A percentile compares a stretch with the other conserved stretches of the same genome.
Conservation (phyloP, 495 filamentous ascomycete species). For the Tricharina praecox region DNA sequence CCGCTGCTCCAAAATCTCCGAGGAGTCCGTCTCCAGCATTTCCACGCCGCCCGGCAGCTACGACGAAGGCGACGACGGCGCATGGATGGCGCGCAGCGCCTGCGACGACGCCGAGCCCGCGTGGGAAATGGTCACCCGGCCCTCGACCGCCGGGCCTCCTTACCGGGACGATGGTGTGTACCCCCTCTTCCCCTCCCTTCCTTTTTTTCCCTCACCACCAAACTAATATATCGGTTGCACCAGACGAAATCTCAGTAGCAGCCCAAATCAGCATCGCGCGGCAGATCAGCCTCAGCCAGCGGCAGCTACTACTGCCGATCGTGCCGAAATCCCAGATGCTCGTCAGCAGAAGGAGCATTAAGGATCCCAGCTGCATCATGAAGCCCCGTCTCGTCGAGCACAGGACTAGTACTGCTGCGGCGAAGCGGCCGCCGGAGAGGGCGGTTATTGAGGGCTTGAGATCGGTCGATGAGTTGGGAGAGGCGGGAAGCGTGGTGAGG, state of each 20-base stretch:
- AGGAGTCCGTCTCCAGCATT: conserved; percentile 14
- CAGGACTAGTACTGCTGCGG: background rate
- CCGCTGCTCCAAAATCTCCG: conserved; percentile 21
- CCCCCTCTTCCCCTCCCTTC: no score
- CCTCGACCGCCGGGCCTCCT: background rate
- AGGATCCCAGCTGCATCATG: background rate
- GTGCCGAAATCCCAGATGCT: conserved; percentile 20
- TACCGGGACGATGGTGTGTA: no score
- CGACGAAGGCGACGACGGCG: conserved; percentile 22
- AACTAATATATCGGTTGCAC: no score
- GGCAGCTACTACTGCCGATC: conserved; percentile 21
- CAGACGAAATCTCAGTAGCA: conserved; percentile 9
- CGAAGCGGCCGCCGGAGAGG: background rate
- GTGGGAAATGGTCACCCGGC: conserved; percentile 22
- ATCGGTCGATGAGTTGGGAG: no score
- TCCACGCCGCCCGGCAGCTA: conserved; percentile 23
- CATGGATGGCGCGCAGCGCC: conserved; percentile 1
- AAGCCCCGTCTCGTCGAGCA: background rate
- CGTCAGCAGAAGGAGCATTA: conserved; percentile 10
- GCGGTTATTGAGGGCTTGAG: no score
- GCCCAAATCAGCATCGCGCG: conserved; percentile 24
- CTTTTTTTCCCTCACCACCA: no score
- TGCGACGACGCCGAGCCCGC: conserved; percentile 13
- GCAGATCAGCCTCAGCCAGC: conserved; percentile 21
- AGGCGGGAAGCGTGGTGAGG: no score